phyloP scores from a whole-genome alignment of 202 grass and related monocot species.

The Cymbopogon flexuosus region DNA sequence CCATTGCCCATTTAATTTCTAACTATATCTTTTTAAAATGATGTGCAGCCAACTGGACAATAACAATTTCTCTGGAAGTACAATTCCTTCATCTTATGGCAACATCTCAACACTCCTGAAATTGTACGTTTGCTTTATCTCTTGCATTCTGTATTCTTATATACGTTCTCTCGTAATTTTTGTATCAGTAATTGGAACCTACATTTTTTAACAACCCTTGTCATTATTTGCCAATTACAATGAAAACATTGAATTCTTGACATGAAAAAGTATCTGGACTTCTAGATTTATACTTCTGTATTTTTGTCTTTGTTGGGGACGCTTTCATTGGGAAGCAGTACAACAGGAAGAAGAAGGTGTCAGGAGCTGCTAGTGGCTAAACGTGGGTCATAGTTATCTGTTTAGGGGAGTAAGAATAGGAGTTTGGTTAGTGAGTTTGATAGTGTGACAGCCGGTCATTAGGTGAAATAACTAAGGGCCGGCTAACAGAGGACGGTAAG shows the following conservation, averaged over 20 bases:
- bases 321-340: too few species aligned
- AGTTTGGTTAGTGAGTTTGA: too few species aligned
- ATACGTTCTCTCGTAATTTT: slow-evolving; percentile 5
- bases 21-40: slow-evolving; percentile 15
- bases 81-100: slow-evolving; percentile 71
- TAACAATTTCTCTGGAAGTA: slow-evolving; percentile 86
- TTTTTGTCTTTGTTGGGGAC: not conserved
- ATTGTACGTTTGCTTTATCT: slow-evolving; percentile 57
- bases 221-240: not conserved
- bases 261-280: not conserved
- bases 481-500: too few species aligned
- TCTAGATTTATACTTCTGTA: not conserved
- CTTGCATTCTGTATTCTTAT: slow-evolving; percentile 11
- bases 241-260: not conserved
- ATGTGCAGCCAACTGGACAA: slow-evolving; percentile 76
- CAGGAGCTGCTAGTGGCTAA: too few species aligned
- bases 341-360: too few species aligned
- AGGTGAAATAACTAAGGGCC: too few species aligned
- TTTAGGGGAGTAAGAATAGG: too few species aligned
- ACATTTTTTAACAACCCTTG: not conserved
- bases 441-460: too few species aligned
- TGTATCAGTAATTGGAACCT: not conserved
- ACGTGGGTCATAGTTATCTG: too few species aligned
- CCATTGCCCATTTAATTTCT: not conserved
- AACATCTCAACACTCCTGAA: slow-evolving; percentile 89